Evolutionary conservation across 2,329 filamentous ascomycete species (phyloP), one percentile per base, ranked within the genome.

Genomic region (Diaporthe vaccinii): DNA sequence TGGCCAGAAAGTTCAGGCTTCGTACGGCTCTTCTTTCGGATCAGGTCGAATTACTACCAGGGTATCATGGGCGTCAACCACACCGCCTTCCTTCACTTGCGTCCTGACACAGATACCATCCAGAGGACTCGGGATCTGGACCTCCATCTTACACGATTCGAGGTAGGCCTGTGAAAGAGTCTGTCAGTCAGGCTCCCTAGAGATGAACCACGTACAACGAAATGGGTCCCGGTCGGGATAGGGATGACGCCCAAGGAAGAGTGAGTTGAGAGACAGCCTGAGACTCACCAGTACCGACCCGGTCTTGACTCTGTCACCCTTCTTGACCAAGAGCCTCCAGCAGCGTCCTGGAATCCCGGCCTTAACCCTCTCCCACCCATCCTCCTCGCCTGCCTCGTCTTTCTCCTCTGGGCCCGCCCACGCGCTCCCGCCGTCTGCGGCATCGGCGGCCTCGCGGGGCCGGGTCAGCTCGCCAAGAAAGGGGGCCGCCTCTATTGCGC

Each of bases 131-230:
- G 25, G 10, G 20, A 67, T 67, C 28, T 34, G n/a, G 10, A 67
- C 28, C 20, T 67, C 61, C 61, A 67, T 67, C 28, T 67, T 67
- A 44, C 44, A 67, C 17, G 61, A 67, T 28, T 67, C 61, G 25
- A 67, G 61, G 41, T 49, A 46, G 20, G 28, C 41, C 61, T 67
- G 28, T 2, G 7, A 6, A 14, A 46, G 4, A 34, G 17, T 25
- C 1, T 49, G 41, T 67, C 20, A 61, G 58, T 61, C 12, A 14
- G 10, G 1, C 28, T 17, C 7, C 58, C 14, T 22, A 61, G 1
- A 25, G 22, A 41, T 39, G 57, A 14, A 22, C 55, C 20, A n/a
- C 12, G 22, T n/a, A 12, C 15, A 25, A 51, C 9, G 53, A 7
- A 15, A 12, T 3, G 9, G 20, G 4, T n/a, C 34, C 31, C 1